Percentiles rank a stretch among this genome's conserved stretches.
Conservation (phyloP, 169 alveolate species). For the Besnoitia besnoiti region DNA sequence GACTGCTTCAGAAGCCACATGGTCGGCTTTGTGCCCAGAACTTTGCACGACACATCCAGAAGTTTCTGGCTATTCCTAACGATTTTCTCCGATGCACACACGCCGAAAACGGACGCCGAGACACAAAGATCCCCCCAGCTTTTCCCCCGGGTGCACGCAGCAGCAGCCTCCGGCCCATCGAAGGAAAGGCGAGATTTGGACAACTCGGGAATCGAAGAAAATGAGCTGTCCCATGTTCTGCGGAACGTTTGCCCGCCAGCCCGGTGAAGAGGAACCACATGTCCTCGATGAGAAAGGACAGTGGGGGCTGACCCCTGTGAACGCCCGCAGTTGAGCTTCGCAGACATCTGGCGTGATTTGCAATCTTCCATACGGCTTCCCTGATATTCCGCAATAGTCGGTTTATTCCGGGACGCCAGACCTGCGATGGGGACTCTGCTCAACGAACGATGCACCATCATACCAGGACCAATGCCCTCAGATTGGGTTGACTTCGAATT, state of each 20-base stretch:
- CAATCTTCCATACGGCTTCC: too few species aligned
- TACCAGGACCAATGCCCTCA: too few species aligned
- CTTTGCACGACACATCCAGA: not conserved
- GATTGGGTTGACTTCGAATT: too few species aligned
- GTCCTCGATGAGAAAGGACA: not conserved
- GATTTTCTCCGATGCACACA: slow-evolving; percentile 8
- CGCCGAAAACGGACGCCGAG: not conserved
- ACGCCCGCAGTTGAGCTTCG: too few species aligned
- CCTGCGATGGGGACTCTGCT: too few species aligned
- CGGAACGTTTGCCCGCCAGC: not conserved
- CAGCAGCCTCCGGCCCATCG: slow-evolving; percentile 12
- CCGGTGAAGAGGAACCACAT: not conserved
- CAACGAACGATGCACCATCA: too few species aligned
- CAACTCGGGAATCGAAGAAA: not conserved
- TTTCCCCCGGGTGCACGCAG: not conserved
- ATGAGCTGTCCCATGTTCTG: not conserved
- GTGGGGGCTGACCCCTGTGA: not conserved
- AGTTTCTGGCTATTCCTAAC: slow-evolving; percentile 44
- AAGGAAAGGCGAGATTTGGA: not conserved
- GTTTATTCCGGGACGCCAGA: too few species aligned
- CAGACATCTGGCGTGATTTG: too few species aligned
- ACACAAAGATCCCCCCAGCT: slow-evolving; percentile 16
- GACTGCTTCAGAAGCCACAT: not conserved
- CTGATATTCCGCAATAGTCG: too few species aligned
- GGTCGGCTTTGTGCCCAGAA: slow-evolving; percentile 7